Conservation (phyloP, 1,284 basidiomycete species). For the Tilletia horrida region DNA sequence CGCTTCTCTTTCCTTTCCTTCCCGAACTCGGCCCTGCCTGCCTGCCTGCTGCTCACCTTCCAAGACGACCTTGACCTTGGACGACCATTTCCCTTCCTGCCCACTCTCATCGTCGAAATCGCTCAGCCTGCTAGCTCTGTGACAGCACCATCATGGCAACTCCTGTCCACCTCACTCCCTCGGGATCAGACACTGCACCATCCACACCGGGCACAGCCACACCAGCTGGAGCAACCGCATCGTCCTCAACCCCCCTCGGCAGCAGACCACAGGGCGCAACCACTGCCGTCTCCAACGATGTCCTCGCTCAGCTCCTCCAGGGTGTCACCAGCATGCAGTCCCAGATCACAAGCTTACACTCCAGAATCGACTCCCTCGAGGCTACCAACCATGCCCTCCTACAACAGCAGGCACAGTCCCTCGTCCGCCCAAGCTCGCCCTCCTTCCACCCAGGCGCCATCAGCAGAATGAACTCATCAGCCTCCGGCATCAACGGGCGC, state of each 20-base stretch:
- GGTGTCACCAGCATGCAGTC: slow-evolving; percentile 46
- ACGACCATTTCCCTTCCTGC: too few relatives aligned
- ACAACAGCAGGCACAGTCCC: slow-evolving; percentile 33
- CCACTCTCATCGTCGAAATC: too few relatives aligned
- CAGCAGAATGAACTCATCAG: slow-evolving; percentile 2
- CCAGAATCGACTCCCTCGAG: slow-evolving; percentile 23
- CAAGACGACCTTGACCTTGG: too few relatives aligned
- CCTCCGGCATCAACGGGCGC: not conserved
- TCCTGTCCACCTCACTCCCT: too few relatives aligned
- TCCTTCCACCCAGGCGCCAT: slow-evolving; percentile 23
- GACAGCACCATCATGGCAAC: too few relatives aligned
- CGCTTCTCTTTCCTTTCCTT: too few relatives aligned
- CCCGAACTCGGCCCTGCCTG: too few relatives aligned
- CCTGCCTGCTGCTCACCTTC: too few relatives aligned
- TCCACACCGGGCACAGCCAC: slow-evolving; percentile 14
- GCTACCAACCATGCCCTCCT: slow-evolving; percentile 25
- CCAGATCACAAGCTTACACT: slow-evolving; percentile 11
- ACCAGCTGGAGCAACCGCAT: not conserved
- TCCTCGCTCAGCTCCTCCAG: slow-evolving; percentile 36
- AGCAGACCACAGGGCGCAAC: not conserved
- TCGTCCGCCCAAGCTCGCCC: slow-evolving; percentile 29
- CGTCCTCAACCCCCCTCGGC: not conserved
- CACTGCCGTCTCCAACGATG: slow-evolving; percentile 3
- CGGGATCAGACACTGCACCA: not conserved
- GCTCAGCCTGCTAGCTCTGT: too few relatives aligned